Evolutionary conservation across 257 asterid genomes (phyloP), one percentile per base, ranked within the genome.

Genomic region (Capsicum chinense): DNA sequence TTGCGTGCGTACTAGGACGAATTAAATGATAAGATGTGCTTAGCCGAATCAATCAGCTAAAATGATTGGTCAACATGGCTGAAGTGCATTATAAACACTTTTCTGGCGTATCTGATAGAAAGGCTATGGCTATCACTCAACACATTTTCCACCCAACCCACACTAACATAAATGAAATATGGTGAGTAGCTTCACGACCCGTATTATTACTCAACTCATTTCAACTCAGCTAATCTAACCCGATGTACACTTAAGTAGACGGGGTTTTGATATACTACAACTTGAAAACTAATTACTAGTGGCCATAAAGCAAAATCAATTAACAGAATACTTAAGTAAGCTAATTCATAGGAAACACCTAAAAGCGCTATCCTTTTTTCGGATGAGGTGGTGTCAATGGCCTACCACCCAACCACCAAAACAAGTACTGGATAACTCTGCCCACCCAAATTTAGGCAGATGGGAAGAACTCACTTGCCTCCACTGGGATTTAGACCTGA

Each of bases 41-140:
- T 19, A 50, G 57, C 9, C 44, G 14, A 64, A 48, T 11, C 50
- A 48, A 73, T 48, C 42, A 21, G 57, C 11, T 17, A 11, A 48
- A 73, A n/a, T 1, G 39, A 71, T 47, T 10, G 58, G 58, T 71
- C 58, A 13, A 47, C 79, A 47, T 47, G 11, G n/a, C 17, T 47
- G 47, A 21, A 21, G 80, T 47, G 79, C 80, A 71, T 26, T 26
- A 64, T 26, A 64, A 26, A 26, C 70, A 64, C 26, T 64, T 26
- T 26, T 9, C 42, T 26, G 44, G 70, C 17, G 35, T 33, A 66
- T 35, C 73, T 66, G 47, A 6, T 66, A 44, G 73, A 6, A 33
- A 64, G 81, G 81, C 81, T 12, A 21, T 13, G 63, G 52, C 44
- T 44, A 76, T 14, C 81, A 19, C 42, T 52, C 81, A 21, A 52